These are phyloP conservation scores for Microcera coccophila DNA, from an alignment of 2,329 filamentous ascomycete genomes.

Conservation along the genomic window DNA sequence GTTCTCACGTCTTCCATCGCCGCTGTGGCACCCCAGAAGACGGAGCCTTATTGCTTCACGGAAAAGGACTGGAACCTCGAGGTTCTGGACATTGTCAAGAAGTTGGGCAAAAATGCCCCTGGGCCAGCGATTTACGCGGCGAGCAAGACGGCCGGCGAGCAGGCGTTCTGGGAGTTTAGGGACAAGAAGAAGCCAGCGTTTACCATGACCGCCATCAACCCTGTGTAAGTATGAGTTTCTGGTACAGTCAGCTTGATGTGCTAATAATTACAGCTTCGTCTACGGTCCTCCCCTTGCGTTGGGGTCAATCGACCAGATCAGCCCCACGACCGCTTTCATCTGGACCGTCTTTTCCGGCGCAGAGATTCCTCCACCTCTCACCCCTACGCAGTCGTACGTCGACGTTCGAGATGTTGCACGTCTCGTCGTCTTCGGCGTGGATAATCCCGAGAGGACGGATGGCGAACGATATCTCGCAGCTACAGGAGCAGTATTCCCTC, in stretches of 20 bases:
- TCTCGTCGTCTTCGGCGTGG: constrained; percentile 20
- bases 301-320: constrained; percentile 18
- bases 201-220: constrained; percentile 22
- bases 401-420: constrained; percentile 24
- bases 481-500: constrained; percentile 17
- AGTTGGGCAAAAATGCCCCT: constrained; percentile 17
- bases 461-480: constrained; percentile 19
- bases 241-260: not conserved
- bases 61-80: constrained; percentile 24
- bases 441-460: constrained; percentile 16
- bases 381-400: constrained; percentile 11
- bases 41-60: constrained; percentile 15
- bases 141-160: constrained; percentile 21
- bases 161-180: constrained; percentile 23
- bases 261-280: constrained; percentile 17
- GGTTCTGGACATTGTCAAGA: constrained; percentile 13
- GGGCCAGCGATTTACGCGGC: constrained; percentile 19
- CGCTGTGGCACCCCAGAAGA: constrained; percentile 7
- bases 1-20: constrained; percentile 25
- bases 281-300: constrained; percentile 21
- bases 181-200: constrained; percentile 18
- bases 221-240: constrained; percentile 11
- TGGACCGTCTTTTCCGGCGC: constrained; percentile 21
- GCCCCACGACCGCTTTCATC: constrained; percentile 18
- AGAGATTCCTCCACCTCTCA: constrained; percentile 18